These are phyloP conservation scores for Candida qinlingensis DNA, from an alignment of 805 yeast species.

Conservation along the genomic window DNA sequence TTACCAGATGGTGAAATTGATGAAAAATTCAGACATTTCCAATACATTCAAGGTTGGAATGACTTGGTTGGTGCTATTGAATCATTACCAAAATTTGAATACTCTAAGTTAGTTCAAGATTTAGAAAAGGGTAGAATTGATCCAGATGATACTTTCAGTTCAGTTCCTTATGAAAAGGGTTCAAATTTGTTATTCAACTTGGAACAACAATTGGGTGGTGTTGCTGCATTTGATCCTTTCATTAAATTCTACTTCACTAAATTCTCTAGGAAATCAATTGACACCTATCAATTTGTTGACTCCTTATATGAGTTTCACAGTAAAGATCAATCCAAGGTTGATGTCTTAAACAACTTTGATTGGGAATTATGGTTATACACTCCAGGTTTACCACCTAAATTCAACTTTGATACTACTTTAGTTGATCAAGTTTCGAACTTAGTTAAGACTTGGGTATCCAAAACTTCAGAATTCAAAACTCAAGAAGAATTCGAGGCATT, in stretches of 20 bases:
- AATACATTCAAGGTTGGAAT: conserved; percentile 86
- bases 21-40: conserved; percentile 71
- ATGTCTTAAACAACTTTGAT: conserved; percentile 61
- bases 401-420: conserved; percentile 70
- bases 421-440: conserved; percentile 67
- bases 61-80: conserved; percentile 64
- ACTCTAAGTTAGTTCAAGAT: conserved; percentile 65
- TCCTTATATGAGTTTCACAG: conserved; percentile 62
- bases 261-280: conserved; percentile 67
- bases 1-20: conserved; percentile 51
- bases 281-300: conserved; percentile 76
- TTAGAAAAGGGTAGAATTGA: conserved; percentile 58
- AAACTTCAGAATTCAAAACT: conserved; percentile 11
- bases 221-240: conserved; percentile 65
- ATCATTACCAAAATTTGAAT: conserved; percentile 52
- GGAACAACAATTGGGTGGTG: conserved; percentile 65
- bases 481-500: conserved; percentile 12
- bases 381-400: conserved; percentile 89
- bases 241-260: conserved; percentile 70
- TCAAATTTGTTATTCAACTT: conserved; percentile 70
- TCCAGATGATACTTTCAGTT: conserved; percentile 85
- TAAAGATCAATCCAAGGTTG: conserved; percentile 35
- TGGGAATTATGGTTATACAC: conserved; percentile 81
- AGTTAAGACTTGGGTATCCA: conserved; percentile 55
- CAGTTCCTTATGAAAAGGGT: conserved; percentile 91